Percentiles rank a stretch among this genome's conserved stretches.
These are phyloP conservation scores for Wickerhamiella kurtzmanii DNA, from an alignment of 805 yeast genomes.

Conservation along the genomic window DNA sequence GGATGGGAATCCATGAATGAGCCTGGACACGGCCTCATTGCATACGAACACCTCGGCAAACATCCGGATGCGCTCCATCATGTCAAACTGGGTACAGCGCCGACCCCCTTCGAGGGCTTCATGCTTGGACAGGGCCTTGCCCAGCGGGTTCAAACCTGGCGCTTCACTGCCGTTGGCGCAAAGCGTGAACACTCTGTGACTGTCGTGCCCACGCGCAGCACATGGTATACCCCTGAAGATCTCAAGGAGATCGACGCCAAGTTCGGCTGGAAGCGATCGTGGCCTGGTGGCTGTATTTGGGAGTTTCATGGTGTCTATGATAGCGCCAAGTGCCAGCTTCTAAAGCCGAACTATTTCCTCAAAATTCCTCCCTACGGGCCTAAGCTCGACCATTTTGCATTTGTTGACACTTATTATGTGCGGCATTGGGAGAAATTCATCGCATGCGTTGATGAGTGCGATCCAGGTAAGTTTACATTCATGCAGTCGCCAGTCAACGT, in stretches of 20 bases:
- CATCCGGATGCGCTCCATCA: constrained; percentile 24
- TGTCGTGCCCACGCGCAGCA: constrained; percentile 53
- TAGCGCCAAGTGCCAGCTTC: constrained; percentile 25
- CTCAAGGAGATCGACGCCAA: constrained; percentile 36
- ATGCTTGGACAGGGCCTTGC: constrained; percentile 67
- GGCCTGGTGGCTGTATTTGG: constrained; percentile 78
- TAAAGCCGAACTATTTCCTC: constrained; percentile 38
- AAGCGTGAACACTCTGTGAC: constrained; percentile 35
- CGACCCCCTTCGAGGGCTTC: constrained; percentile 65
- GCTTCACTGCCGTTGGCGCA: constrained; percentile 66
- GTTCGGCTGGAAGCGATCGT: constrained; percentile 63
- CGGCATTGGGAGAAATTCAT: constrained; percentile 45
- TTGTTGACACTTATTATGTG: constrained; percentile 48
- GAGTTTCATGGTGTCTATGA: constrained; percentile 74
- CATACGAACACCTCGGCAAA: constrained; percentile 37
- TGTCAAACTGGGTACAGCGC: constrained; percentile 65
- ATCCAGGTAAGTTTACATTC: constrained; percentile 39
- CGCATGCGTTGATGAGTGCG: constrained; percentile 33
- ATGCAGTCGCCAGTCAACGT: constrained; percentile 74
- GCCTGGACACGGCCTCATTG: constrained; percentile 66
- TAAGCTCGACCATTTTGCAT: constrained; percentile 23
- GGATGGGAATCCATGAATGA: constrained; percentile 80
- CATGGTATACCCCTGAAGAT: constrained; percentile 46
- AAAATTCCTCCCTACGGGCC: not conserved
- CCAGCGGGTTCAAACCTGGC: constrained; percentile 53